These are phyloP conservation scores for Orbilia brochopaga DNA, from an alignment of 2,329 filamentous ascomycete species.

Conservation along the genomic window DNA sequence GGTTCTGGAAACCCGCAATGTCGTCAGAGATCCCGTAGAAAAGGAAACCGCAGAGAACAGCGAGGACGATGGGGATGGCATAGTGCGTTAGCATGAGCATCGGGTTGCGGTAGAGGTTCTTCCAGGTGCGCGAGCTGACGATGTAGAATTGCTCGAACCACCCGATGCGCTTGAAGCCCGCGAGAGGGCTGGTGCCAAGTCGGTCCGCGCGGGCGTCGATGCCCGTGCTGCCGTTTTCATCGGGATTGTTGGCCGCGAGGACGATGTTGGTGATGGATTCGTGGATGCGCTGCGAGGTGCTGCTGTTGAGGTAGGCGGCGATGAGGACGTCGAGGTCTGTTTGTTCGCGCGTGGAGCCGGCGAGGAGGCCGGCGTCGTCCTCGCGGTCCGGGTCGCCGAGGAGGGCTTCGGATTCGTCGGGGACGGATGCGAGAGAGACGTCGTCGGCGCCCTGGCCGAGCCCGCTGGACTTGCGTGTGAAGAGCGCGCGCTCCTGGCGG, in stretches of 20 bases:
- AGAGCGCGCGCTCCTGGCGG: constrained; percentile 88
- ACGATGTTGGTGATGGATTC: constrained; percentile 80
- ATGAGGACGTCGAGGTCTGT: constrained; percentile 86
- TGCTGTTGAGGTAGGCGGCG: constrained; percentile 74
- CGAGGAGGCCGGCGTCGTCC: constrained; percentile 65
- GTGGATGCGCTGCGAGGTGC: constrained; percentile 74
- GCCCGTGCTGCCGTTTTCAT: constrained; percentile 61
- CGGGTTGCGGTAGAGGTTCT: constrained; percentile 94
- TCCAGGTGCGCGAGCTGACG: constrained; percentile 89
- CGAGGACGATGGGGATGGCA: constrained; percentile 91
- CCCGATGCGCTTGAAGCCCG: constrained; percentile 81
- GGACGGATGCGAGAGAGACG: constrained; percentile 62
- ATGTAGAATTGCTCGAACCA: constrained; percentile 84
- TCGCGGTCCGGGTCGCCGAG: constrained; percentile 49
- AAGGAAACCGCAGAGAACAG: constrained; percentile 82
- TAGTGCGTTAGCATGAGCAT: constrained; percentile 99
- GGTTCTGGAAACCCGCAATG: constrained; percentile 96
- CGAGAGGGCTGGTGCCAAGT: constrained; percentile 67
- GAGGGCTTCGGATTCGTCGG: constrained; percentile 50
- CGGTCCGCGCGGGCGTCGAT: constrained; percentile 57
- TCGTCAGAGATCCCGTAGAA: constrained; percentile 97
- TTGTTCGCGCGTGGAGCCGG: constrained; percentile 62
- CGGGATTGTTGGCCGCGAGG: constrained; percentile 67
- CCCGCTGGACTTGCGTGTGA: constrained; percentile 70
- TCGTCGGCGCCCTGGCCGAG: constrained; percentile 68